Percentiles rank a stretch among this genome's conserved stretches.
Evolutionary conservation across 1,284 basidiomycete species (phyloP).

Genomic region (Ustilago tritici): DNA sequence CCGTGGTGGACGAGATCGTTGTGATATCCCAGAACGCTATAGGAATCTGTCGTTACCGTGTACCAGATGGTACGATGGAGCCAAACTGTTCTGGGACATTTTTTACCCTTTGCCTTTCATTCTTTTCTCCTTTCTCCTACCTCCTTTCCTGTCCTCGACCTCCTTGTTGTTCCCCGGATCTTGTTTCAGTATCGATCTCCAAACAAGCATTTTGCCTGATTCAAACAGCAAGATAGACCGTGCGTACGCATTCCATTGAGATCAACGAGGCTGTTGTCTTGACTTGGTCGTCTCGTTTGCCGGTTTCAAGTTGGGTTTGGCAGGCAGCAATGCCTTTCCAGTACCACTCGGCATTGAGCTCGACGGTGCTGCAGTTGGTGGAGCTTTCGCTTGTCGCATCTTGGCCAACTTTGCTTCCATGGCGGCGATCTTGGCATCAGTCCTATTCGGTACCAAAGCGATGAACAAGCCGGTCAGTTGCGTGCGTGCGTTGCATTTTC

Average conservation of each 20-base stretch:
- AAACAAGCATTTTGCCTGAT: background rate
- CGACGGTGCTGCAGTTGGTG: background rate
- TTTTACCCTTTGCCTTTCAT: slow-evolving; percentile 8
- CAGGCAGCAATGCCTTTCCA: slow-evolving; percentile 23
- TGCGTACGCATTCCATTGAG: background rate
- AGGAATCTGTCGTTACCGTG: slow-evolving; percentile 50
- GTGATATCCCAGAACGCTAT: slow-evolving; percentile 59
- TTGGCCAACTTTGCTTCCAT: slow-evolving; percentile 87
- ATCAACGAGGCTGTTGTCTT: slow-evolving; percentile 5
- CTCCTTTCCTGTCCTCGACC: background rate
- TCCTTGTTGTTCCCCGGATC: background rate
- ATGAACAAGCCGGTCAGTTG: slow-evolving; percentile 4
- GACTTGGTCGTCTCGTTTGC: background rate
- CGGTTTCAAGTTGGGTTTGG: slow-evolving; percentile 23
- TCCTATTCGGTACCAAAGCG: slow-evolving; percentile 65
- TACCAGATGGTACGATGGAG: slow-evolving; percentile 38
- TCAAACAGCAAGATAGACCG: too few relatives aligned
- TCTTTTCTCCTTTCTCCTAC: background rate
- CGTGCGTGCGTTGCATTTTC: background rate
- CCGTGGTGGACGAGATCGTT: slow-evolving; percentile 59
- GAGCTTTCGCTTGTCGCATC: slow-evolving; percentile 32
- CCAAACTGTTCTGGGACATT: slow-evolving; percentile 59
- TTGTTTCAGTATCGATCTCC: background rate
- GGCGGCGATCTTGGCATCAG: slow-evolving; percentile 87
- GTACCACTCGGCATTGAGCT: background rate